Base-by-base conservation (phyloP, 2,329 filamentous ascomycete genomes). In the Zymoseptoria crescenta region DNA sequence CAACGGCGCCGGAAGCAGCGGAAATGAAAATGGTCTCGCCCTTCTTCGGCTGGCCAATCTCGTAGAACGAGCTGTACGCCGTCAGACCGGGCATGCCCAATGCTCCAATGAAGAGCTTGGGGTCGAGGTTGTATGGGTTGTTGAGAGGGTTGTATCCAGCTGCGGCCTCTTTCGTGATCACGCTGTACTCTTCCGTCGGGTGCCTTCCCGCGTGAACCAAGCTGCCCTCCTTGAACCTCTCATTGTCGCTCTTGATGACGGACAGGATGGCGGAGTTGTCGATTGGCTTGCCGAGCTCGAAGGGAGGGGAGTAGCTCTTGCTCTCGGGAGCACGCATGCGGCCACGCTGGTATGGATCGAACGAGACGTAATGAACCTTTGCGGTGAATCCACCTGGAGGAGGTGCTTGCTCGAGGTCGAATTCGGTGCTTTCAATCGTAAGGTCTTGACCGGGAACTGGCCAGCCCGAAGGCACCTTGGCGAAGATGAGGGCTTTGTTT, bases 311-410 rank as follows among this genome's bases (percentile, higher is more conserved):
- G 94, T 8, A 88, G 91, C 75, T 87, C 75, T 87, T 84, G 70
- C 76, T 68, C 41, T 78, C 73, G 6, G 87, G 70, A 53, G 79
- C 74, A 53, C 89, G 86, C 88, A 96, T 92, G 66, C 84, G 83
- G 61, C 87, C 88, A 59, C 91, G 87, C 79, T 89, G 84, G 78
- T 95, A 96, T 1, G 91, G 91, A 74, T 96, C 91, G 76, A 87
- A 87, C 49, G 88, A 92, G 64, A 85, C 80, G 73, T 88, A 90
- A 69, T 87, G 81, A 67, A 87, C 83, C 76, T 90, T 83, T 64
- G 87, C 76, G 30, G 83, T 83, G 54, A 95, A 73, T 49, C 90
- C 86, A 63, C 88, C 87, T 51, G 84, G 80, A 28, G 76, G 75
- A 53, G 85, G 81, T 4, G 81, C 72, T 55, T 81, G 78, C 24